phyloP scores from a whole-genome alignment of 1,284 basidiomycete genomes.

The Ustilago loliicola region DNA sequence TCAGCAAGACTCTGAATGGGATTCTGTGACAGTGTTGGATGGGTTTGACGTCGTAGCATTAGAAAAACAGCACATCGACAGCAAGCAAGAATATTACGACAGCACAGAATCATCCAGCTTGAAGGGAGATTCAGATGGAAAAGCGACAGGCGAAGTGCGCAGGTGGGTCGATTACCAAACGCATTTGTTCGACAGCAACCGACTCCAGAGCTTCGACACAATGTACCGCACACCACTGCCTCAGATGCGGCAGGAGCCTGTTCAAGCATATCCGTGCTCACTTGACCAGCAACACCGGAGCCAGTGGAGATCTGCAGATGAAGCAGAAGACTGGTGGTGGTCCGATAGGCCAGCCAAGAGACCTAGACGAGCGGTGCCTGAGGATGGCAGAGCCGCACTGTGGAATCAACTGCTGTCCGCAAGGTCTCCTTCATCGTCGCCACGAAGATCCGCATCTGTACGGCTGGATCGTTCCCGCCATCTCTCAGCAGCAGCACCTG shows the following conservation, averaged over 20 bases:
- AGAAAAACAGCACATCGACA: not conserved
- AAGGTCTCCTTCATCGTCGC: conserved; percentile 18
- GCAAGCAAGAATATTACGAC: too few relatives aligned
- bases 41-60: conserved; percentile 23
- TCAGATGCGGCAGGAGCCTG: conserved; percentile 1
- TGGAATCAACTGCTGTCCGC: conserved; percentile 19
- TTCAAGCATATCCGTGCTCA: not conserved
- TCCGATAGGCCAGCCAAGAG: conserved; percentile 3
- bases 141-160: not conserved
- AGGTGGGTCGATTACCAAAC: conserved; percentile 39
- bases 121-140: not conserved
- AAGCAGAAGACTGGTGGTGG: not conserved
- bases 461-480: too few relatives aligned
- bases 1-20: conserved; percentile 29
- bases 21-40: conserved; percentile 14
- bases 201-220: conserved; percentile 32
- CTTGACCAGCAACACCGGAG: not conserved
- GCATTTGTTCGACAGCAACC: conserved; percentile 36
- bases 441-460: not conserved
- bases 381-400: conserved; percentile 16
- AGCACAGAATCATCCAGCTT: too few relatives aligned
- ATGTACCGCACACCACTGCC: conserved; percentile 25
- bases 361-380: not conserved
- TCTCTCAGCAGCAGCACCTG: not conserved
- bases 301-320: not conserved